Percentiles rank a stretch among this genome's conserved stretches.
phyloP scores from a whole-genome alignment of 129 eudicot species.

The Saposhnikovia divaricata region DNA sequence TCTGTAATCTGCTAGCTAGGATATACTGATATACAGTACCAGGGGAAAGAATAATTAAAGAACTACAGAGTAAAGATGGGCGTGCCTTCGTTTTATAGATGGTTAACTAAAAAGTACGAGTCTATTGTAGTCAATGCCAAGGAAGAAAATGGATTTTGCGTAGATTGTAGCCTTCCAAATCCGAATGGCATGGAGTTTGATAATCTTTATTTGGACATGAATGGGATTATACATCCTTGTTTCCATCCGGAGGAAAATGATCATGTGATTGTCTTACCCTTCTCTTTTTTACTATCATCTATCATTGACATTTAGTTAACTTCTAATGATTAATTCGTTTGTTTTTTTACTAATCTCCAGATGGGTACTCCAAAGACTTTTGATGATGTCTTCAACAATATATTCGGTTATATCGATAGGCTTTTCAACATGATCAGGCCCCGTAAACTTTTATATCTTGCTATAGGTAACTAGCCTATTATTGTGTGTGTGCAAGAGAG shows the following conservation, averaged over 20 bases:
- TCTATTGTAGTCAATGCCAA: constrained; percentile 26
- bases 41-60: too few relatives aligned
- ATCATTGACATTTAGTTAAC: background rate
- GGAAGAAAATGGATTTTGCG: constrained; percentile 15
- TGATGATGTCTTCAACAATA: constrained; percentile 38
- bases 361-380: constrained; percentile 27
- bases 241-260: constrained; percentile 49
- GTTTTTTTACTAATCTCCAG: constrained; percentile 10
- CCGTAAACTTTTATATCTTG: constrained; percentile 46
- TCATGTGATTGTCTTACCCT: background rate
- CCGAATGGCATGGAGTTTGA: constrained; percentile 49
- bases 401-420: constrained; percentile 47
- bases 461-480: constrained; percentile 41
- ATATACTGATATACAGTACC: too few relatives aligned
- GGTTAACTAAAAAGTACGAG: constrained; percentile 43
- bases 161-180: constrained; percentile 12
- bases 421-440: constrained; percentile 50
- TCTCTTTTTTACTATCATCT: background rate
- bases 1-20: too few relatives aligned
- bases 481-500: background rate
- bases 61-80: constrained; percentile 30
- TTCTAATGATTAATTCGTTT: background rate
- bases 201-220: constrained; percentile 58
- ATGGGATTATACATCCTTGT: constrained; percentile 67
- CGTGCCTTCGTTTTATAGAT: constrained; percentile 46